phyloP scores from a whole-genome alignment of 176 grass and related monocot genomes.

The Carex myosuroides region DNA sequence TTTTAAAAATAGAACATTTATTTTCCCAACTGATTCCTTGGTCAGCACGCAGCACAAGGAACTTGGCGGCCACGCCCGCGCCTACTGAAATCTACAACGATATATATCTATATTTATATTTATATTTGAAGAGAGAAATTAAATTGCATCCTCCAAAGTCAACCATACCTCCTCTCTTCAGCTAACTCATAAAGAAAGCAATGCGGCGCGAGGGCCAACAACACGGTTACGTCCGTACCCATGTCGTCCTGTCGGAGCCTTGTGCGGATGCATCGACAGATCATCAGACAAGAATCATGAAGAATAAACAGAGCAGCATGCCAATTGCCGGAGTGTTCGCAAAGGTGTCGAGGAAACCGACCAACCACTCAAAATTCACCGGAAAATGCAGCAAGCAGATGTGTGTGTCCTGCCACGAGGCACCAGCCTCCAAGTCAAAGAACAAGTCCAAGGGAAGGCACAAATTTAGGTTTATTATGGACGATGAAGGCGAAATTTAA shows the following conservation, averaged over 20 bases:
- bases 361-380: slow-evolving; percentile 34
- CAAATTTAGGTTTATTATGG: not conserved
- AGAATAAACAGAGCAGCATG: not conserved
- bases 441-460: slow-evolving; percentile 15
- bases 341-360: slow-evolving; percentile 22
- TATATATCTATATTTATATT: not conserved
- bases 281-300: not conserved
- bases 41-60: not conserved
- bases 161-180: not conserved
- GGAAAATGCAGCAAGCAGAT: slow-evolving; percentile 1
- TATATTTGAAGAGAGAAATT: no score
- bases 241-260: not conserved
- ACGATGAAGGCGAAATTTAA: not conserved
- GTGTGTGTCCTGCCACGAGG: slow-evolving; percentile 11
- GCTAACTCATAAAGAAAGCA: not conserved
- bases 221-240: slow-evolving; percentile 18
- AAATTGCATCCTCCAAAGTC: no score
- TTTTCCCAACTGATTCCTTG: not conserved
- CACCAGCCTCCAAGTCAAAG: slow-evolving; percentile 8
- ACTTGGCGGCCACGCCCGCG: not conserved
- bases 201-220: slow-evolving; percentile 22
- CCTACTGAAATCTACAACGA: not conserved
- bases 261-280: not conserved
- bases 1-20: not conserved
- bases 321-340: slow-evolving; percentile 8